Percentiles rank a stretch among this genome's conserved stretches.
Conservation (phyloP, 148 eudicot genomes). For the Pouteria glomerata region DNA sequence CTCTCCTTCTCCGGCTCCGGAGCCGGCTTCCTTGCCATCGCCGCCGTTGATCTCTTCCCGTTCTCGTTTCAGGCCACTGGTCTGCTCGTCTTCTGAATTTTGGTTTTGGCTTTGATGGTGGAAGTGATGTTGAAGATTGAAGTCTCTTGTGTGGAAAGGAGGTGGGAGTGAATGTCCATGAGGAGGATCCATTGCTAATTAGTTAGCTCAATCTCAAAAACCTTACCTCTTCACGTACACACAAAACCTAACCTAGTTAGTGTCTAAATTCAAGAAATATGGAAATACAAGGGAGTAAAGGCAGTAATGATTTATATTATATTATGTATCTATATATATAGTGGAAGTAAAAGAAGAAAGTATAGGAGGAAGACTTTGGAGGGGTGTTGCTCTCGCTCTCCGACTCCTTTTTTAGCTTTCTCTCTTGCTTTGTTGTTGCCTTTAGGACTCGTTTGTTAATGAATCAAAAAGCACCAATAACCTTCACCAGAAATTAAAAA, state of each 20-base stretch:
- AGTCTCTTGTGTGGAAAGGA: slow-evolving; percentile 35
- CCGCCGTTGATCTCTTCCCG: slow-evolving; percentile 32
- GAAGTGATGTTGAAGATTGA: slow-evolving; percentile 29
- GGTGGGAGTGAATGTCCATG: slow-evolving; percentile 34
- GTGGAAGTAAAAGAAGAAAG: background rate
- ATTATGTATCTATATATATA: background rate
- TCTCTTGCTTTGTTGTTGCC: background rate
- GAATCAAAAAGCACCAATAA: slow-evolving; percentile 3
- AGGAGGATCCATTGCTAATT: background rate
- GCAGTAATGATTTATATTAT: slow-evolving; percentile 2
- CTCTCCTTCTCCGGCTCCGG: slow-evolving; percentile 16
- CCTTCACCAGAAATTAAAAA: background rate
- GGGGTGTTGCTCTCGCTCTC: background rate
- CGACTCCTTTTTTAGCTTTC: background rate
- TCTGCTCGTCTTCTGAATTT: slow-evolving; percentile 39
- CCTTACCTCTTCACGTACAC: background rate
- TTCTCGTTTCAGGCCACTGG: slow-evolving; percentile 27
- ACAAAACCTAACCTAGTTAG: background rate
- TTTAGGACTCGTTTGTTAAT: background rate
- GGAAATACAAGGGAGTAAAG: background rate
- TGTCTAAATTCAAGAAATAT: background rate
- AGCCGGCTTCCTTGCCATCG: slow-evolving; percentile 8
- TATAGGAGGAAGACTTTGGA: slow-evolving; percentile 4
- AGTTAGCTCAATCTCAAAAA: background rate
- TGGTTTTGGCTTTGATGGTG: slow-evolving; percentile 29